Conservation (phyloP, 192 early-diverging fungal genomes). For the Coemansia aciculifera region DNA sequence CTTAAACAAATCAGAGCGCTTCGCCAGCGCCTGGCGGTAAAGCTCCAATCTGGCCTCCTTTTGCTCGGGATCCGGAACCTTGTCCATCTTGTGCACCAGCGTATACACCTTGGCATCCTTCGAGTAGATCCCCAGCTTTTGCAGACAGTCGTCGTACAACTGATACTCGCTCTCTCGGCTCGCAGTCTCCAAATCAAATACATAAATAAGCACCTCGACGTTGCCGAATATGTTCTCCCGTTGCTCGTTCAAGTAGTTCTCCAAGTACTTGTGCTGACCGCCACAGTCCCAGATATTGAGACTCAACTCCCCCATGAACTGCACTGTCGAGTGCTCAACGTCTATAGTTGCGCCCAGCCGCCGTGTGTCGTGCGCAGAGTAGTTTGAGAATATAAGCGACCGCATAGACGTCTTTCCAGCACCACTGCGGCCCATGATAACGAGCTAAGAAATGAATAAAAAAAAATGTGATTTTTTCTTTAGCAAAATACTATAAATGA, state of each 20-base stretch:
- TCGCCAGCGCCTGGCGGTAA: slow-evolving; percentile 29
- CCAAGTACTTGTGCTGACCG: slow-evolving; percentile 95
- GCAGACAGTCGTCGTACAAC: slow-evolving; percentile 75
- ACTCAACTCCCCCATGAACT: slow-evolving; percentile 91
- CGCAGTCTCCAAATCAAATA: slow-evolving; percentile 93
- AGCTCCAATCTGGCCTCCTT: slow-evolving; percentile 49
- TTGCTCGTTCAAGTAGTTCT: slow-evolving; percentile 91
- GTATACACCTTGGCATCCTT: slow-evolving; percentile 93
- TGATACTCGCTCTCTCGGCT: slow-evolving; percentile 89
- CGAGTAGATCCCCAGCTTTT: slow-evolving; percentile 77
- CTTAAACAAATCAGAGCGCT: slow-evolving; percentile 28
- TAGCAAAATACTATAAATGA: neutral
- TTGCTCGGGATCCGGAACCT: slow-evolving; percentile 74
- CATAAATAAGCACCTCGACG: slow-evolving; percentile 99
- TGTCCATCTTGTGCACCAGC: slow-evolving; percentile 98
- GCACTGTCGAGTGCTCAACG: slow-evolving; percentile 94
- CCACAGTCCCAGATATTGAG: slow-evolving; percentile 99
- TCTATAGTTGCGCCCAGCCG: slow-evolving; percentile 97
- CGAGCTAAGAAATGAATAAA: slow-evolving; percentile 61
- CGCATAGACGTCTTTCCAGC: slow-evolving; percentile 99
- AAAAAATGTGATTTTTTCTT: neutral
- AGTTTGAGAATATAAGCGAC: slow-evolving; percentile 97
- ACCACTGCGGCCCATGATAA: slow-evolving; percentile 97
- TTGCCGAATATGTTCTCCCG: slow-evolving; percentile 95
- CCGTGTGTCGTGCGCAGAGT: slow-evolving; percentile 91